Conservation (phyloP, 1,284 basidiomycete species). For the Microstroma glucosiphilum region DNA sequence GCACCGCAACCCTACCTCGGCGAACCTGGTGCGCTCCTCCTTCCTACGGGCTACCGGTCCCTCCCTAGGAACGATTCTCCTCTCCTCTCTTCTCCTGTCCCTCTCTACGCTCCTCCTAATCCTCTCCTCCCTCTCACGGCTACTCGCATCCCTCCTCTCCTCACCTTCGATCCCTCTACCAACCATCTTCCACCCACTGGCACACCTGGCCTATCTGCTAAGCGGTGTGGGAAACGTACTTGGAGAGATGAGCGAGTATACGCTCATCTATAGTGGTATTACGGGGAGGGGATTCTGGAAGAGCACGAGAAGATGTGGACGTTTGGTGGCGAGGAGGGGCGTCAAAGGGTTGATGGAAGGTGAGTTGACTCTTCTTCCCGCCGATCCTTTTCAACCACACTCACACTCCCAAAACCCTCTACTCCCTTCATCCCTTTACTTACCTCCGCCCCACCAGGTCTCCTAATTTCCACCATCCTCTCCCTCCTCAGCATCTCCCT, state of each 20-base stretch:
- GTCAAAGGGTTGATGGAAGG: constrained; percentile 44
- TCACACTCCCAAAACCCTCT: constrained; percentile 27
- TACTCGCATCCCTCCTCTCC: constrained; percentile 13
- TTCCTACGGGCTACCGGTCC: constrained; percentile 71
- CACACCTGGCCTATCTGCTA: constrained; percentile 59
- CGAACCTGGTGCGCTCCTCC: constrained; percentile 67
- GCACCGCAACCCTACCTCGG: constrained; percentile 18
- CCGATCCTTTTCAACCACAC: constrained; percentile 57
- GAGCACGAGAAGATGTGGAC: constrained; percentile 64
- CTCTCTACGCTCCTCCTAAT: constrained; percentile 56
- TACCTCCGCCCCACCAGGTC: constrained; percentile 48
- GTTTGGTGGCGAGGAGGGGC: constrained; percentile 56
- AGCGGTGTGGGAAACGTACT: constrained; percentile 57
- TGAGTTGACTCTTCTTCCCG: constrained; percentile 21
- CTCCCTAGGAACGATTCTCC: constrained; percentile 70
- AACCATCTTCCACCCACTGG: constrained; percentile 51
- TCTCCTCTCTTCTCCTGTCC: constrained; percentile 71
- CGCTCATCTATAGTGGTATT: constrained; percentile 75
- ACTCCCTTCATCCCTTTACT: not conserved
- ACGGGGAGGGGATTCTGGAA: constrained; percentile 78
- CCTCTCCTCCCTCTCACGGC: constrained; percentile 56
- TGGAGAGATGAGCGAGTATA: constrained; percentile 61
- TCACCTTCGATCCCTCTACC: constrained; percentile 17
- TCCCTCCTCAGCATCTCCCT: constrained; percentile 69
- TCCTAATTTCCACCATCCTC: constrained; percentile 63